phyloP scores from a whole-genome alignment of 179 eudicot genomes.

The Patellifolia procumbens region DNA sequence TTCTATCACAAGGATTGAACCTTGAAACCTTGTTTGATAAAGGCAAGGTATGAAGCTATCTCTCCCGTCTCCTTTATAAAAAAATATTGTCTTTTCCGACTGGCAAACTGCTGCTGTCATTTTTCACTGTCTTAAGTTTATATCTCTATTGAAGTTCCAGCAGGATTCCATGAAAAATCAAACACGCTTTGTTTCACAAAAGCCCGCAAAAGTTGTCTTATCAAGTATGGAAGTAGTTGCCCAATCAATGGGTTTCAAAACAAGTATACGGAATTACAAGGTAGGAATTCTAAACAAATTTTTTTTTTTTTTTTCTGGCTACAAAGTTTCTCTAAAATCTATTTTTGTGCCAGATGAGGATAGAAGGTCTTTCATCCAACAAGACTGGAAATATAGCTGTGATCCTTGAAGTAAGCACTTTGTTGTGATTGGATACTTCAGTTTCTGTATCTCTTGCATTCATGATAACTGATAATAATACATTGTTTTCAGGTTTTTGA shows the following conservation, averaged over 20 bases:
- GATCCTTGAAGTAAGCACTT: constrained; percentile 67
- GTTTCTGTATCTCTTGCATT: neutral
- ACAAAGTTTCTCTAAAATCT: constrained; percentile 9
- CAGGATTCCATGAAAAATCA: constrained; percentile 84
- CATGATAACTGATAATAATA: neutral
- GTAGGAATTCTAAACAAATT: constrained; percentile 43
- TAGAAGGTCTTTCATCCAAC: constrained; percentile 81
- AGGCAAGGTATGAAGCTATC: constrained; percentile 53
- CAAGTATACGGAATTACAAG: constrained; percentile 87
- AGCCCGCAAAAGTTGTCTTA: constrained; percentile 81
- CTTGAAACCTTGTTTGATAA: constrained; percentile 80
- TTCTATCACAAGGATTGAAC: constrained; percentile 90
- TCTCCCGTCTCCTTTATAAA: constrained; percentile 47
- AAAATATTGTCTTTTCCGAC: neutral
- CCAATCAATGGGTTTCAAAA: constrained; percentile 98
- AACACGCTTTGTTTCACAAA: constrained; percentile 85
- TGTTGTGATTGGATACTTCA: constrained; percentile 1
- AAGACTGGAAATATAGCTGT: constrained; percentile 76
- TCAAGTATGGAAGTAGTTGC: constrained; percentile 95
- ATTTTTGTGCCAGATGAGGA: constrained; percentile 71
- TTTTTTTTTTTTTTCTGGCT: constrained; percentile 19
- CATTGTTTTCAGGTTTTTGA: constrained; percentile 55
- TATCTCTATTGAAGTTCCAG: constrained; percentile 63
- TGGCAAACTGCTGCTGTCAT: constrained; percentile 19
- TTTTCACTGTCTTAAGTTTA: constrained; percentile 14